phyloP scores from a whole-genome alignment of 2,329 filamentous ascomycete genomes.

The Balansia obtecta region DNA sequence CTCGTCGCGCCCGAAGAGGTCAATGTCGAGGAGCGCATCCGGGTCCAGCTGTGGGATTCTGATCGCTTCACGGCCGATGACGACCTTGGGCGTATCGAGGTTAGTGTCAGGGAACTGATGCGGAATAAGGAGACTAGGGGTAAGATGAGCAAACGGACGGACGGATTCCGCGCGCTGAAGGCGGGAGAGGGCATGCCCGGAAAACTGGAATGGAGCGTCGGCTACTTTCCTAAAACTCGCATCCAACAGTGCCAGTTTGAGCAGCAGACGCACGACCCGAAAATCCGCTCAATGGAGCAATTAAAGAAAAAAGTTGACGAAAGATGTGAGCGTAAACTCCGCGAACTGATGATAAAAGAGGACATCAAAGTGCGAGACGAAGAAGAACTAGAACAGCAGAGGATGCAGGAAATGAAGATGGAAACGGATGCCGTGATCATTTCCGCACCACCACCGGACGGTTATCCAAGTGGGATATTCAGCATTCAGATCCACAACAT shows the following conservation, averaged over 20 bases:
- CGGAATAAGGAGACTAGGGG: constrained; percentile 44
- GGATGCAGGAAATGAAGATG: constrained; percentile 50
- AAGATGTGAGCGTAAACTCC: constrained; percentile 46
- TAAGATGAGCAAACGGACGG: constrained; percentile 48
- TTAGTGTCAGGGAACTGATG: constrained; percentile 56
- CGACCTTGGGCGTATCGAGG: constrained; percentile 59
- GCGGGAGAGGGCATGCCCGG: constrained; percentile 57
- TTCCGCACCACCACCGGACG: constrained; percentile 49
- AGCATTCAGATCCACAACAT: constrained; percentile 64
- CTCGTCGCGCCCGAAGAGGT: constrained; percentile 59
- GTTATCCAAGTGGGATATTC: constrained; percentile 53
- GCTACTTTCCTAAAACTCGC: constrained; percentile 56
- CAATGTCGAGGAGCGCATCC: constrained; percentile 57
- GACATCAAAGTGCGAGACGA: constrained; percentile 39
- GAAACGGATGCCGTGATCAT: constrained; percentile 53
- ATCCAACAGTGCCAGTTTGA: constrained; percentile 50
- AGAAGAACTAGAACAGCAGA: constrained; percentile 55
- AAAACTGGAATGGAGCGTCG: constrained; percentile 55
- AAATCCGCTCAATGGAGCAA: constrained; percentile 44
- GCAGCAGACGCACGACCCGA: constrained; percentile 45
- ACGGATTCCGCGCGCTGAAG: constrained; percentile 53
- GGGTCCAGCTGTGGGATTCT: constrained; percentile 64
- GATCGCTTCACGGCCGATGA: constrained; percentile 62
- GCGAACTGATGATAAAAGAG: constrained; percentile 41
- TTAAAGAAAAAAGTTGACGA: constrained; percentile 44